Base-by-base conservation (phyloP, 1,284 basidiomycete genomes). In the Pholiota adiposa region DNA sequence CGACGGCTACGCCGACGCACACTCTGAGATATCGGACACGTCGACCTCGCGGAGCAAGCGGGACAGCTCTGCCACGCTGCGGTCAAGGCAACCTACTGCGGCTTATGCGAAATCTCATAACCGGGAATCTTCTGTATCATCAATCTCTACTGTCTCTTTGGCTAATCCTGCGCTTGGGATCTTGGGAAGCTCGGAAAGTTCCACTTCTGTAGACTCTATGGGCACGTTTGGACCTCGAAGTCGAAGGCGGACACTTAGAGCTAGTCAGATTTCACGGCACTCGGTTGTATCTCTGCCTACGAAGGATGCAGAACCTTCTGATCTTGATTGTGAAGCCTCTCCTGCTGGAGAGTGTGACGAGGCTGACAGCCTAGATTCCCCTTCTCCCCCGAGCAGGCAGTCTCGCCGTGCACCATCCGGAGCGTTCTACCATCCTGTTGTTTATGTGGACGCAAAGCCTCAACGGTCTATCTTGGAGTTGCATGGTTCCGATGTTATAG, bases 171-270 rank as follows among this genome's bases (percentile, higher is more conserved):
- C 18, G 3, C 29, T 44, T 49, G 41, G 27, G 12, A 29, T 52
- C 16, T 48, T 57, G 44, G 34, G 44, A 31, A 61, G 52, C 34
- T 51, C 54, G 27, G 62, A 57, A 43, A 68, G 65, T 36, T 65
- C 61, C 12, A 56, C 58, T 51, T 65, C 63, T 27, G 33, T 64
- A 36, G 59, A 51, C 12, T 66, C 65, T 60, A 57, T 62, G 27
- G 68, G 69, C 25, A 72, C 73, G 16, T 72, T 72, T 66, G 70
- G 72, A 21, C 67, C 65, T 18, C 31, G 33, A 23, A 31, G 31
- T 21, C 59, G 55, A 40, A 56, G 51, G 48, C 63, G 51, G 38
- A 63, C 56, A 48, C 48, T 31, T 4, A 49, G 34, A 18, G 14
- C 46, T 41, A 38, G 54, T 21, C 46, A 56, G 27, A 12, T 40